Conservation (phyloP, 1,284 basidiomycete genomes). For the Sporisorium reilianum region DNA sequence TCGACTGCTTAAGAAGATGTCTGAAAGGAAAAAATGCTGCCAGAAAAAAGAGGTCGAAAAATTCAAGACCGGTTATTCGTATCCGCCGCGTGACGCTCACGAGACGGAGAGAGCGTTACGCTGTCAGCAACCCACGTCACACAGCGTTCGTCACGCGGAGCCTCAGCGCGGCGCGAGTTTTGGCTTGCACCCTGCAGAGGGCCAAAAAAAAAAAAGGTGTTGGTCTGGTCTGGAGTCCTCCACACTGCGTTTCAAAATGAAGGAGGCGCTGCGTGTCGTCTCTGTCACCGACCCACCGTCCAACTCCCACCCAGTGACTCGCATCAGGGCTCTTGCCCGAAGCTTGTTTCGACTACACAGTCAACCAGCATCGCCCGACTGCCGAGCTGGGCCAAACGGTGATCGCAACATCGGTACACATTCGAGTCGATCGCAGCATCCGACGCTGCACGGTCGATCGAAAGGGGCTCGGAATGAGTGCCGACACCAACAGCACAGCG, state of each 20-base stretch:
- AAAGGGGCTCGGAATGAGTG: slow-evolving; percentile 1
- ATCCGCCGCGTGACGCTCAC: not conserved
- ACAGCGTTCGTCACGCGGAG: not conserved
- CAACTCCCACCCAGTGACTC: not conserved
- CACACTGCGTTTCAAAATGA: not conserved
- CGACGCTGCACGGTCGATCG: not conserved
- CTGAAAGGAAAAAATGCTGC: too few relatives aligned
- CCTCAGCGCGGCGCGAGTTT: too few relatives aligned
- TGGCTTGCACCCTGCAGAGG: too few relatives aligned
- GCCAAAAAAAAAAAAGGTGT: not conserved
- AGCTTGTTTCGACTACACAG: not conserved
- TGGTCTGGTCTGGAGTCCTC: slow-evolving; percentile 3
- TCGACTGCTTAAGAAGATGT: too few relatives aligned
- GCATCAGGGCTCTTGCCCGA: not conserved
- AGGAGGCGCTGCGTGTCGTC: not conserved
- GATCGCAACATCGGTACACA: too few relatives aligned
- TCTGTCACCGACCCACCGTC: not conserved
- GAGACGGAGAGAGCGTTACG: not conserved
- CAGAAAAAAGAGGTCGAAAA: not conserved
- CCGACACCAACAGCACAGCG: slow-evolving; percentile 20
- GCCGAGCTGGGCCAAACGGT: not conserved
- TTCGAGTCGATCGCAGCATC: slow-evolving; percentile 6
- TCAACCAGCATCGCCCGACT: not conserved
- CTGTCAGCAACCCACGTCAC: not conserved
- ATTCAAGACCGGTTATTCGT: not conserved